These are phyloP conservation scores for Dothideomycetes sp. DNA, from an alignment of 2,329 filamentous ascomycete species.

Conservation along the genomic window DNA sequence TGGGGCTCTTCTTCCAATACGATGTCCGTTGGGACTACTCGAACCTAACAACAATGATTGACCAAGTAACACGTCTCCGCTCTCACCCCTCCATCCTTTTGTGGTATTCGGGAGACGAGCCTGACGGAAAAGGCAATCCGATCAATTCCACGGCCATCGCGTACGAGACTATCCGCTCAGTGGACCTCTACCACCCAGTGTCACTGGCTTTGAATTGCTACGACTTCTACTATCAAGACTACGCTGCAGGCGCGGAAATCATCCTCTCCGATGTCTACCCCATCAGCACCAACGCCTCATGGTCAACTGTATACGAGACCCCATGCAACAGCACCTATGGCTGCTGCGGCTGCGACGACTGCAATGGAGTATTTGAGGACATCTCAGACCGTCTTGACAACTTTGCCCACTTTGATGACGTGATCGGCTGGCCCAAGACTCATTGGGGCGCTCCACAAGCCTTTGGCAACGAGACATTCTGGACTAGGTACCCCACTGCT, in stretches of 20 bases:
- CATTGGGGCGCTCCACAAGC: slow-evolving; percentile 40
- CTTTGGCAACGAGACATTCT: slow-evolving; percentile 37
- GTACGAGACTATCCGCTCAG: slow-evolving; percentile 31
- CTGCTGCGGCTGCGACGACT: slow-evolving; percentile 53
- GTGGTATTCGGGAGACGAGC: slow-evolving; percentile 41
- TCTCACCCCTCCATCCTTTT: slow-evolving; percentile 27
- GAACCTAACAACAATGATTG: slow-evolving; percentile 24
- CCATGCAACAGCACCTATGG: slow-evolving; percentile 47
- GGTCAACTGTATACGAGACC: slow-evolving; percentile 43
- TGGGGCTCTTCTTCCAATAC: slow-evolving; percentile 37
- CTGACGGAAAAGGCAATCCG: slow-evolving; percentile 45
- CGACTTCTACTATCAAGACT: slow-evolving; percentile 47
- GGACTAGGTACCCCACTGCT: slow-evolving; percentile 33
- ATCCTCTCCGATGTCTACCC: slow-evolving; percentile 50
- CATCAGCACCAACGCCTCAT: slow-evolving; percentile 44
- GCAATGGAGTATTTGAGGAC: slow-evolving; percentile 40
- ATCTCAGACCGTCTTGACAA: slow-evolving; percentile 35
- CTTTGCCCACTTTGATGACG: slow-evolving; percentile 28
- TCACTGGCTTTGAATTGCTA: slow-evolving; percentile 49
- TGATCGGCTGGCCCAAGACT: slow-evolving; percentile 30
- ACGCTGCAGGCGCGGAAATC: slow-evolving; percentile 45
- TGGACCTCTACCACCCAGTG: slow-evolving; percentile 52
- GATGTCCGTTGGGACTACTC: slow-evolving; percentile 30
- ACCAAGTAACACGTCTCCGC: slow-evolving; percentile 23
- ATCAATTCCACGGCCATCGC: slow-evolving; percentile 34